phyloP scores from a whole-genome alignment of 129 eudicot genomes.

The Glebionis coronaria region DNA sequence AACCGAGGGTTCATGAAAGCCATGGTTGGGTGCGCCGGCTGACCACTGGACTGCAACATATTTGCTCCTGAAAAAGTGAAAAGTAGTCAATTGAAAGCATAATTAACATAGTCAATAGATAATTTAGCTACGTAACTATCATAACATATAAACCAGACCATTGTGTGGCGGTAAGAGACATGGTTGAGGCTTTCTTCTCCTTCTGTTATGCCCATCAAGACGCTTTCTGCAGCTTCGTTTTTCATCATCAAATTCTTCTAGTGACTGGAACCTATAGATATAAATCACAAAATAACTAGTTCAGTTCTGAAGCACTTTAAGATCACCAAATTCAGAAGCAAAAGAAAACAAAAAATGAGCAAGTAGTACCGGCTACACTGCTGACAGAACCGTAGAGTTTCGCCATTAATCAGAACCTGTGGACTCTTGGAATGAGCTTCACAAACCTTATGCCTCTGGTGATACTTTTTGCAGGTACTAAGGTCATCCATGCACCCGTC shows the following conservation, averaged over 20 bases:
- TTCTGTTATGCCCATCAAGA: constrained; percentile 48
- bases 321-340: constrained; percentile 3
- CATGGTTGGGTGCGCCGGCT: constrained; percentile 30
- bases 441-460: constrained; percentile 55
- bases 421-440: constrained; percentile 58
- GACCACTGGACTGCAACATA: constrained; percentile 26
- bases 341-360: background rate
- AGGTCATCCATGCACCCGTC: constrained; percentile 59
- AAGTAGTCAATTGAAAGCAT: background rate
- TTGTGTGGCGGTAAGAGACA: constrained; percentile 20
- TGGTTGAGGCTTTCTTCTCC: constrained; percentile 48
- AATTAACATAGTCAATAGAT: background rate
- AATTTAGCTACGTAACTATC: background rate
- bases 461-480: constrained; percentile 51
- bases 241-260: constrained; percentile 44
- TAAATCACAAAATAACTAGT: background rate
- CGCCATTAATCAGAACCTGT: constrained; percentile 42
- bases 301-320: background rate
- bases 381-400: constrained; percentile 52
- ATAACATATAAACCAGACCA: constrained; percentile 19
- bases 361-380: constrained; percentile 55
- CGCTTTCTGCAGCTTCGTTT: constrained; percentile 52
- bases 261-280: constrained; percentile 34
- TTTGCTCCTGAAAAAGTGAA: constrained; percentile 35
- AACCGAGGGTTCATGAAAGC: constrained; percentile 22